Evolutionary conservation across 768 basidiomycete genomes (phyloP).

Genomic region (Galerina marginata): DNA sequence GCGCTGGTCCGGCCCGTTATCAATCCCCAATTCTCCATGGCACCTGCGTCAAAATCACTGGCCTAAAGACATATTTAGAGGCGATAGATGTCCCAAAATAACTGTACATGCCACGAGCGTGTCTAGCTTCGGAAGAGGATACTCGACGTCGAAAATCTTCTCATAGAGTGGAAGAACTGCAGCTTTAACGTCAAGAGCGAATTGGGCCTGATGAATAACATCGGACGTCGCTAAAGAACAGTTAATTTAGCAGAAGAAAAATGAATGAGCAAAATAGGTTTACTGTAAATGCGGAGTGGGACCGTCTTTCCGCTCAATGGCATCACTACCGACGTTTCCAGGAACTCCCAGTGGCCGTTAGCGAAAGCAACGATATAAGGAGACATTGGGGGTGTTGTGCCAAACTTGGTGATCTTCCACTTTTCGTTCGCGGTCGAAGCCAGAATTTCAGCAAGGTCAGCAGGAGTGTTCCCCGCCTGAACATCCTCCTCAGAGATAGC

Average conservation of each 20-base stretch:
- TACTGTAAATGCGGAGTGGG: conserved; percentile 86
- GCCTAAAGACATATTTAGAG: conserved; percentile 44
- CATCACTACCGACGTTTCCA: conserved; percentile 79
- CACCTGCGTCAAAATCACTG: conserved; percentile 87
- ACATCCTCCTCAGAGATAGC: conserved; percentile 62
- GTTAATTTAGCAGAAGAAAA: conserved; percentile 1
- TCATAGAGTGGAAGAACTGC: conserved; percentile 90
- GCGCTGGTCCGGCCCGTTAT: conserved; percentile 89
- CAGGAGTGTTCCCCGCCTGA: conserved; percentile 34
- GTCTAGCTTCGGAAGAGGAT: conserved; percentile 93
- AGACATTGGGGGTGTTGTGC: conserved; percentile 85
- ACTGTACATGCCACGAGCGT: conserved; percentile 72
- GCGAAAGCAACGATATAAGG: conserved; percentile 90
- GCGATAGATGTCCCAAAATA: neutral
- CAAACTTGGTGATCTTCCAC: conserved; percentile 87
- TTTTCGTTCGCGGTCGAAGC: conserved; percentile 43
- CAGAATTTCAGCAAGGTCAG: conserved; percentile 46
- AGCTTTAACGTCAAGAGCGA: conserved; percentile 87
- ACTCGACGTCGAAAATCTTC: conserved; percentile 89
- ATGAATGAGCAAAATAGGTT: conserved; percentile 18
- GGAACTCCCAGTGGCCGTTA: conserved; percentile 75
- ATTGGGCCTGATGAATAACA: conserved; percentile 81
- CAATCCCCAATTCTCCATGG: conserved; percentile 95
- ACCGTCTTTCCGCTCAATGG: conserved; percentile 81
- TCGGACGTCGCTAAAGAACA: conserved; percentile 70